These are phyloP conservation scores for Zelonia costaricensis DNA, from an alignment of 208 protist species.

Conservation along the genomic window DNA sequence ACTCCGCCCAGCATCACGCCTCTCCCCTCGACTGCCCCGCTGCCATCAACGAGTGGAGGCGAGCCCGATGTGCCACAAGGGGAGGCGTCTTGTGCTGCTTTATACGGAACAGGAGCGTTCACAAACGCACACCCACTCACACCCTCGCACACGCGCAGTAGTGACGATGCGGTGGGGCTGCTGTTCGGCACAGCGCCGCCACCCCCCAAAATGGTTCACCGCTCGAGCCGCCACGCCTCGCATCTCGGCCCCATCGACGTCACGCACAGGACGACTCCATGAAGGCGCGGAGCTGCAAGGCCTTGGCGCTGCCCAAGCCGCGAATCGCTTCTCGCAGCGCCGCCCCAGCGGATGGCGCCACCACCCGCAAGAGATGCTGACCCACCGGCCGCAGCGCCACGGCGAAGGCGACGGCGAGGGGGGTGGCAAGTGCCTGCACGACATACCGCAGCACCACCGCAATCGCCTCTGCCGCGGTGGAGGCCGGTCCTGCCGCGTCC, in stretches of 20 bases:
- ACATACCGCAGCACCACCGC: slow-evolving; percentile 27
- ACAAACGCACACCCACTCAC: no score
- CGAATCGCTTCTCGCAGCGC: slow-evolving; percentile 60
- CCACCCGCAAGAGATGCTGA: slow-evolving; percentile 31
- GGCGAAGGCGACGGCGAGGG: neutral
- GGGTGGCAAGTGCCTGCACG: slow-evolving; percentile 34
- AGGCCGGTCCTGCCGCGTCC: neutral
- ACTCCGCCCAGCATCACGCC: no score
- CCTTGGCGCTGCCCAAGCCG: slow-evolving; percentile 33
- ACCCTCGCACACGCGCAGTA: no score
- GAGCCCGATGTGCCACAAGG: no score
- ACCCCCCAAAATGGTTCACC: no score
- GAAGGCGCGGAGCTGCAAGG: slow-evolving; percentile 48
- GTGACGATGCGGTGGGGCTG: no score
- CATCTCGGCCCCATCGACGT: neutral
- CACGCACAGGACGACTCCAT: slow-evolving; percentile 57
- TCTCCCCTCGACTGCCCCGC: no score
- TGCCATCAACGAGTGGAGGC: no score
- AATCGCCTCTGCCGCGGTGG: slow-evolving; percentile 9
- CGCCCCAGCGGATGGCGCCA: slow-evolving; percentile 31
- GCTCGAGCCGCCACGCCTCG: no score
- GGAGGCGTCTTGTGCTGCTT: no score
- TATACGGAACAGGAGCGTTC: no score
- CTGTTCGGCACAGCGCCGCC: no score
- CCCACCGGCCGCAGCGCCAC: slow-evolving; percentile 37